Base-by-base conservation (phyloP, 2,329 filamentous ascomycete genomes). In the Lecanicillium sp. region DNA sequence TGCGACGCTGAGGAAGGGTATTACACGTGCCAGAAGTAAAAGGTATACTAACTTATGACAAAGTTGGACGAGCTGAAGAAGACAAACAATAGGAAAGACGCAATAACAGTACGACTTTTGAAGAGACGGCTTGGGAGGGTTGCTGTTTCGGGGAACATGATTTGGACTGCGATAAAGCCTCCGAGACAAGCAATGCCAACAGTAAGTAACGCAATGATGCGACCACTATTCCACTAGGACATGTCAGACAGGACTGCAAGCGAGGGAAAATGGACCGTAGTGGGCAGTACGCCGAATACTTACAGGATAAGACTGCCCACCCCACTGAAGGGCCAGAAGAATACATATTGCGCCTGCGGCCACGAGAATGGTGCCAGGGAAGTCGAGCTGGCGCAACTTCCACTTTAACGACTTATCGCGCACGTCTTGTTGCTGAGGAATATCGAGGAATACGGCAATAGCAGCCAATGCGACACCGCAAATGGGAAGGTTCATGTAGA, bases 291-390 rank as follows among this genome's bases (percentile, higher is more conserved):
- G n/a, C n/a, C n/a, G n/a, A n/a, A n/a, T 18, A 39, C 45, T 48
- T 37, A 48, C 47, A 4, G 38, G 29, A 36, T 61, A 55, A 27
- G 51, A 51, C 18, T 48, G 50, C n/a, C 57, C 61, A 32, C 60
- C 60, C 64, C 64, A 70, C 36, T 68, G 63, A 17, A 71, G 50
- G 9, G 66, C 66, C n/a, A 71, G 50, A 1, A 69, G 45, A 9
- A 68, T 53, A 40, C 62, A 68, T 28, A 67, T 50, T 11, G 64
- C 59, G 8, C n/a, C n/a, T n/a, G 35, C 27, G 5, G 18, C 16
- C 17, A 37, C 29, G 3, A 37, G 35, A 29, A 31, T n/a, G 27
- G 22, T 30, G 29, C 29, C 29, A 13, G 25, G 25, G 25, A 22
- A 14, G 12, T 35, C 33, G 18, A 35, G 20, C 22, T 22, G 14